These are phyloP conservation scores for Metschnikowia reukaufii DNA, from an alignment of 805 yeast species.

Conservation along the genomic window DNA sequence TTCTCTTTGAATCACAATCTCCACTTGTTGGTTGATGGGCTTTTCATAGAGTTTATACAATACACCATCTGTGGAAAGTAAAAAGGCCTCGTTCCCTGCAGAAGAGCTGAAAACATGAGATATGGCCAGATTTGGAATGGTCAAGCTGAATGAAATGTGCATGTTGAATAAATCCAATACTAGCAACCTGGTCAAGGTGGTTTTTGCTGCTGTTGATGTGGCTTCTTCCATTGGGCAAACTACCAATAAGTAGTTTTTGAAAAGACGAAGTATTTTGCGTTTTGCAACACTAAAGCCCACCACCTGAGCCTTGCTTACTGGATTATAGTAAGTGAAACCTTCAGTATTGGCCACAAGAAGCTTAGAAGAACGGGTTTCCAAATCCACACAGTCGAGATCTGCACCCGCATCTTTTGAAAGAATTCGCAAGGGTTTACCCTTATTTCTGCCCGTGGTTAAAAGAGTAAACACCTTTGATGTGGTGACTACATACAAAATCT, in stretches of 20 bases:
- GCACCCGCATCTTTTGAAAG: constrained; percentile 50
- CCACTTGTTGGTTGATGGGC: constrained; percentile 63
- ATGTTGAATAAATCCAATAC: constrained; percentile 71
- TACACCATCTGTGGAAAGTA: constrained; percentile 74
- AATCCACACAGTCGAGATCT: constrained; percentile 48
- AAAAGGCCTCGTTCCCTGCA: constrained; percentile 52
- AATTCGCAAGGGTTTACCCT: constrained; percentile 55
- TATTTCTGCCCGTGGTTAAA: constrained; percentile 75
- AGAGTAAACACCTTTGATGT: constrained; percentile 70
- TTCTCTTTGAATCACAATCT: constrained; percentile 65
- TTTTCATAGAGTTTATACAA: constrained; percentile 69
- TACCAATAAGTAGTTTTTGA: constrained; percentile 55
- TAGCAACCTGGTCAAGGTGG: constrained; percentile 53
- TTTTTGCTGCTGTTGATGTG: constrained; percentile 13
- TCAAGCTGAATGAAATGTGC: constrained; percentile 65
- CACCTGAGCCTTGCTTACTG: constrained; percentile 52
- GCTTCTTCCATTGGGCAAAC: constrained; percentile 47
- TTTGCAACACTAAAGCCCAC: constrained; percentile 59
- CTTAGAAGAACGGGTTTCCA: constrained; percentile 44
- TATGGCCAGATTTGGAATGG: constrained; percentile 62
- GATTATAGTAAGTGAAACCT: constrained; percentile 62
- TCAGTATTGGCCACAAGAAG: constrained; percentile 66
- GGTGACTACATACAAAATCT: constrained; percentile 66
- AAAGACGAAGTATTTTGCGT: constrained; percentile 47
- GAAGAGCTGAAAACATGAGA: constrained; percentile 51